phyloP scores from a whole-genome alignment of 1,139 yeast species.

The Yamadazyma conglobata region DNA sequence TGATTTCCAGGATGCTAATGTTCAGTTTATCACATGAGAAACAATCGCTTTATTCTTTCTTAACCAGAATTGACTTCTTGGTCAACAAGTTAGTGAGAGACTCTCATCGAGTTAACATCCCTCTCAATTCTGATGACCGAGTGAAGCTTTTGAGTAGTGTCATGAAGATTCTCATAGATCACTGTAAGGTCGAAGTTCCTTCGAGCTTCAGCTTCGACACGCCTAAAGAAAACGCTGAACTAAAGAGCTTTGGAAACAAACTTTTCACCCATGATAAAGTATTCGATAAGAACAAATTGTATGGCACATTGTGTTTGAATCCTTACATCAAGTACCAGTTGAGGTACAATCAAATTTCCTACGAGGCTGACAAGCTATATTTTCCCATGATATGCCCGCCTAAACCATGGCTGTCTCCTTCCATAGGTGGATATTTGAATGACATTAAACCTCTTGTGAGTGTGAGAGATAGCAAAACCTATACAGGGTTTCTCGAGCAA shows the following conservation, averaged over 20 bases:
- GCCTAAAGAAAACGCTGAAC: conserved; percentile 1
- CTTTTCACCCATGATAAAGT: conserved; percentile 10
- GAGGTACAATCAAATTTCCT: conserved; percentile 4
- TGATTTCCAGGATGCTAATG: conserved; percentile 21
- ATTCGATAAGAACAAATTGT: conserved; percentile 2
- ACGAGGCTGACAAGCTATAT: conserved; percentile 6
- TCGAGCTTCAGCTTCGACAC: background rate
- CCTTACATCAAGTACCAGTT: conserved; percentile 9
- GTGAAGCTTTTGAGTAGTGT: conserved; percentile 21
- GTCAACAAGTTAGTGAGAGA: conserved; percentile 13
- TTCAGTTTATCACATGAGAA: conserved; percentile 15
- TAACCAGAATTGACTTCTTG: conserved; percentile 9
- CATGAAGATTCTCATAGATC: conserved; percentile 19
- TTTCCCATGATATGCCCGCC: conserved; percentile 44
- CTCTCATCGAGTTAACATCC: conserved; percentile 6
- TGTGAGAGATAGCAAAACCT: conserved; percentile 17
- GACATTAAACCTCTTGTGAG: conserved; percentile 25
- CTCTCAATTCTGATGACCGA: conserved; percentile 16
- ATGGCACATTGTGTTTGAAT: conserved; percentile 10
- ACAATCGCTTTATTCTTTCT: conserved; percentile 9
- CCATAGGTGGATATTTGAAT: conserved; percentile 34
- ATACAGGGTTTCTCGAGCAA: conserved; percentile 20
- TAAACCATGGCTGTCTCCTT: conserved; percentile 32
- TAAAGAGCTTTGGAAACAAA: conserved; percentile 10
- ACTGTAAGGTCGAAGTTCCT: conserved; percentile 18